phyloP scores from a whole-genome alignment of 306 rosid species.

The Casuarina glauca region DNA sequence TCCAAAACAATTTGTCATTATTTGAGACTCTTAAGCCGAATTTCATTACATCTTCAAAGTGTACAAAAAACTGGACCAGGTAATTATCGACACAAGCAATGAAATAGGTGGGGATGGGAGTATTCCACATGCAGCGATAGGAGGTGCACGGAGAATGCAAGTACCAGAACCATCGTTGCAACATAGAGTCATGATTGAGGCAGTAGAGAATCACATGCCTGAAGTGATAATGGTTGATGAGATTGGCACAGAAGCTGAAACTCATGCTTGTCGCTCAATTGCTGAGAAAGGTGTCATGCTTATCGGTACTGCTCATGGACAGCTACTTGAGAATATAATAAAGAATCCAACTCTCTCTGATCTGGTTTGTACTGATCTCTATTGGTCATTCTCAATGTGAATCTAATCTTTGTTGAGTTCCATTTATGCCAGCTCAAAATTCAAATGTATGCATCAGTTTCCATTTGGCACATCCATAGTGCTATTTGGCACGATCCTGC shows the following conservation, averaged over 20 bases:
- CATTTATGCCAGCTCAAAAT: conserved; percentile 13
- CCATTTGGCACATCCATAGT: neutral
- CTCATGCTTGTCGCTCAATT: conserved; percentile 67
- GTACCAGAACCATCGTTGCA: conserved; percentile 69
- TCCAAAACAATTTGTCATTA: neutral
- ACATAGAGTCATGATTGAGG: conserved; percentile 71
- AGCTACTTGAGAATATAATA: conserved; percentile 55
- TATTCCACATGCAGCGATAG: conserved; percentile 72
- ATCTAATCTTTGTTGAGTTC: conserved; percentile 6
- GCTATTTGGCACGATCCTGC: neutral
- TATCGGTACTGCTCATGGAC: conserved; percentile 77
- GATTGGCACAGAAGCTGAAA: conserved; percentile 71
- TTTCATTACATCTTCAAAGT: conserved; percentile 14
- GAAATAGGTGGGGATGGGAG: conserved; percentile 76
- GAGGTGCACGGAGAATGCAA: conserved; percentile 71
- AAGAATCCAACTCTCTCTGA: conserved; percentile 61
- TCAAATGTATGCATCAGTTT: neutral
- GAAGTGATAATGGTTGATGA: conserved; percentile 74
- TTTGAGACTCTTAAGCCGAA: conserved; percentile 1
- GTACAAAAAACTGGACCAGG: conserved; percentile 38
- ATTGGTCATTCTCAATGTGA: conserved; percentile 16
- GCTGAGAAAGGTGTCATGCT: conserved; percentile 73
- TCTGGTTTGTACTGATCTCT: conserved; percentile 55
- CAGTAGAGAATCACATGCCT: conserved; percentile 82
- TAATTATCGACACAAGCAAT: conserved; percentile 73